Conservation (phyloP, 2,329 filamentous ascomycete genomes). For the Fusarium ramigenum region DNA sequence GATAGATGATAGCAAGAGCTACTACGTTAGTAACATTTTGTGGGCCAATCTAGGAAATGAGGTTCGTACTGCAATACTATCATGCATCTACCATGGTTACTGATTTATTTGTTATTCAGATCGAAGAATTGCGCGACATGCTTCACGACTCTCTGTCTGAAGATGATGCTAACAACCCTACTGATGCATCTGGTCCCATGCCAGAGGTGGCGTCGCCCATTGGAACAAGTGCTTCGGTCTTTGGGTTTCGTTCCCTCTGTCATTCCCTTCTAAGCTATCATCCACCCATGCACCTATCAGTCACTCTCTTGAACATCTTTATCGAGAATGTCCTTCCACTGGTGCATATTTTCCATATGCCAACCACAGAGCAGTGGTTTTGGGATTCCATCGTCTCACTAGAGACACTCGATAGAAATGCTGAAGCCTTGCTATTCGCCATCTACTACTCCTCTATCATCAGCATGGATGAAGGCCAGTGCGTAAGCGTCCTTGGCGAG, state of each 20-base stretch:
- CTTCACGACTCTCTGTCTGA: background rate
- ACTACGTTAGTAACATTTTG: background rate
- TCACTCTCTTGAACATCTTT: background rate
- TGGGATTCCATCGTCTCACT: background rate
- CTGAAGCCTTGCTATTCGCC: background rate
- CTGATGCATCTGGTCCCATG: background rate
- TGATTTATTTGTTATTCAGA: background rate
- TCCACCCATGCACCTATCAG: background rate
- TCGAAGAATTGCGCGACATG: background rate
- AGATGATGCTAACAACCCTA: background rate
- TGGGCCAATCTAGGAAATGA: conserved; percentile 1
- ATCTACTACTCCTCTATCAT: background rate
- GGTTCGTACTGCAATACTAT: rapidly evolving
- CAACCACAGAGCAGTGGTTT: background rate
- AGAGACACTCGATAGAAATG: background rate
- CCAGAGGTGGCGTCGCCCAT: background rate
- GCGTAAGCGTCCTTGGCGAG: background rate
- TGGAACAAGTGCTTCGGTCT: background rate
- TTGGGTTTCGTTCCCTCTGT: background rate
- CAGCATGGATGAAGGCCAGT: background rate
- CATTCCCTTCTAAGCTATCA: background rate
- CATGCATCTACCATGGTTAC: rapidly evolving
- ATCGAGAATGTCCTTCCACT: background rate
- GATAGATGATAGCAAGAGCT: conserved; percentile 1
- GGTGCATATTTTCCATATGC: background rate